phyloP scores from a whole-genome alignment of 1,284 basidiomycete species.

The Microbotryum intermedium region DNA sequence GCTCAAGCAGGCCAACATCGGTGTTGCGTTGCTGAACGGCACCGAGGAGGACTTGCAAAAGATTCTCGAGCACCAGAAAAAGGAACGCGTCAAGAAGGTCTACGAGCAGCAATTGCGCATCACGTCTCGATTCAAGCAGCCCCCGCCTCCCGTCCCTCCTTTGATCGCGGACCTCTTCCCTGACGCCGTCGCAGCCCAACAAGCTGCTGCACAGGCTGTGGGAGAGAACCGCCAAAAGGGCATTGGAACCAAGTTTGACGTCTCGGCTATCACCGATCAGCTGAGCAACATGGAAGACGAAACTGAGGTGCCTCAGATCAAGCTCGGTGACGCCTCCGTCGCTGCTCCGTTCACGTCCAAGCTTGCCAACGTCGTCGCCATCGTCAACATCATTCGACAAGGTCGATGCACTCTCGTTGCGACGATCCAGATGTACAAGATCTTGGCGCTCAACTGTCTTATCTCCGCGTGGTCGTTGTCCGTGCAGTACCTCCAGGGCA shows the following conservation, averaged over 20 bases:
- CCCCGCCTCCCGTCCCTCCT: conserved; percentile 70
- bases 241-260: conserved; percentile 78
- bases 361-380: conserved; percentile 81
- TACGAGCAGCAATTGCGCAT: conserved; percentile 89
- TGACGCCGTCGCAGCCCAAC: conserved; percentile 79
- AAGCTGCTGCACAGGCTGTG: conserved; percentile 53
- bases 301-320: conserved; percentile 82
- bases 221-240: conserved; percentile 8
- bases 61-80: conserved; percentile 81
- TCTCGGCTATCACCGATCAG: conserved; percentile 76
- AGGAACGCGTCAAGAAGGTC: conserved; percentile 85
- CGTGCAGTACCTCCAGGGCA: conserved; percentile 91
- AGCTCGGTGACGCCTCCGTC: conserved; percentile 90
- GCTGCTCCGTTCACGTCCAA: conserved; percentile 96
- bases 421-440: conserved; percentile 98
- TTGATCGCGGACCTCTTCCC: conserved; percentile 76
- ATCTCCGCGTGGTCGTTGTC: conserved; percentile 92
- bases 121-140: conserved; percentile 76
- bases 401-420: conserved; percentile 93
- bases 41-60: conserved; percentile 81
- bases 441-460: conserved; percentile 85
- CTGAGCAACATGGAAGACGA: conserved; percentile 87
- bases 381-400: conserved; percentile 90
- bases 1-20: conserved; percentile 89
- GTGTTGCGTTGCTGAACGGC: conserved; percentile 84